Base-by-base conservation (phyloP, 1,284 basidiomycete species). In the Ganoderma multipileum region DNA sequence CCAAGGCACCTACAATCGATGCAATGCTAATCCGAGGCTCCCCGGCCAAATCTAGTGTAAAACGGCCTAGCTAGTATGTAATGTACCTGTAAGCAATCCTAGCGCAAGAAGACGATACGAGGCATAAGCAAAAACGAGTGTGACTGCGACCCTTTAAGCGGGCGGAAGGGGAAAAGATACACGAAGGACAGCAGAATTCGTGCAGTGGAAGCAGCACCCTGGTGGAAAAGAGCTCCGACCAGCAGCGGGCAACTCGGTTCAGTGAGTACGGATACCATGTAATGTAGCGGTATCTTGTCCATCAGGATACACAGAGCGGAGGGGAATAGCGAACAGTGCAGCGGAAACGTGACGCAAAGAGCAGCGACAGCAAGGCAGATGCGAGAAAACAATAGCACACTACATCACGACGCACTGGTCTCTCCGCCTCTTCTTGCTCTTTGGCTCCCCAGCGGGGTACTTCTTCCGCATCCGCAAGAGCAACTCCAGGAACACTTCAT, bases 401-500 rank as follows among this genome's bases (percentile, higher is more conserved):
- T 79, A 92, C 90, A 92, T 90, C 69, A 91, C 81, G 61, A 87
- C 82, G 77, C 91, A 92, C 44, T 73, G 71, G 65, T 75, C 73
- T 54, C 68, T 68, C 63, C 70, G 68, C 54, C 65, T 70, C 69
- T 69, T 74, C 75, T 80, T 85, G 58, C 72, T 63, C 68, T 69
- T 72, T 33, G 75, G 72, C 28, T 75, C 71, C 23, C 86, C 86
- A 67, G 82, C 76, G 20, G 91, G 91, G 77, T 90, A 91, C 68
- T 84, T 83, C 66, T 76, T 79, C 44, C 90, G 85, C 91, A 95
- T 92, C 76, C 94, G 93, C 69, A 87, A 84, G 58, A 94, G 81
- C 44, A 95, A 83, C 70, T 93, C 92, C 72, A 93, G 89, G 76
- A 96, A 95, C 14, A 93, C 92, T 57, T 93, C 91, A 12, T 82